A percentile compares a stretch with the other conserved stretches of the same genome.
These are phyloP conservation scores for Rhizopogon rudus DNA, from an alignment of 768 basidiomycete genomes.

Conservation along the genomic window DNA sequence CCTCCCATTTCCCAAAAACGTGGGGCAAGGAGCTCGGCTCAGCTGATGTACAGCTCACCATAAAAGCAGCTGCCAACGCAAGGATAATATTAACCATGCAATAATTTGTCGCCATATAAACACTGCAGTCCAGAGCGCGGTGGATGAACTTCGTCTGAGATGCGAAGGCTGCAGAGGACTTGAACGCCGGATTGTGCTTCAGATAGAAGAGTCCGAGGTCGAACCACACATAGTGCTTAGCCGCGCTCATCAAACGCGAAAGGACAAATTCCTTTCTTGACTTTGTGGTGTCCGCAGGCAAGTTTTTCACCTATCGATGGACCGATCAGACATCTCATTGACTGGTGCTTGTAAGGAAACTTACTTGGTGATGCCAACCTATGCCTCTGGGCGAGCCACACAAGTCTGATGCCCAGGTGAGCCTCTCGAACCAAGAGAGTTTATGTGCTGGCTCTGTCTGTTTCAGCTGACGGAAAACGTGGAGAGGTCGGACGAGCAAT, in stretches of 20 bases:
- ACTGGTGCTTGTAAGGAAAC: constrained; percentile 12
- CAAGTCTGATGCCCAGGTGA: constrained; percentile 27
- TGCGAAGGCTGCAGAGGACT: background rate
- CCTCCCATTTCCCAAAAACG: constrained; percentile 25
- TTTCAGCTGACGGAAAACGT: constrained; percentile 14
- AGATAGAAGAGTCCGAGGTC: constrained; percentile 10
- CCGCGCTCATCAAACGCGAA: constrained; percentile 9
- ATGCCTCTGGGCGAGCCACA: constrained; percentile 30
- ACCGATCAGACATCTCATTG: background rate
- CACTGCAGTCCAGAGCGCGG: background rate
- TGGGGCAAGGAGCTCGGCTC: constrained; percentile 35
- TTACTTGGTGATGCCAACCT: constrained; percentile 30
- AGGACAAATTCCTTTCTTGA: constrained; percentile 21
- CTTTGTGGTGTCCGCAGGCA: constrained; percentile 6
- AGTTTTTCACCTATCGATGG: background rate
- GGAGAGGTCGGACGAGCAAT: constrained; percentile 26
- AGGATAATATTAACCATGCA: background rate
- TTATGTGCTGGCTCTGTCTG: constrained; percentile 6
- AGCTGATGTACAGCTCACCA: constrained; percentile 12
- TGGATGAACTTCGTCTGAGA: background rate
- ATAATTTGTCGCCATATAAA: background rate
- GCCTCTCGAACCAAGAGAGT: constrained; percentile 12
- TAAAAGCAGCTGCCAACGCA: background rate
- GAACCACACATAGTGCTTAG: constrained; percentile 7
- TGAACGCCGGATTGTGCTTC: constrained; percentile 7